phyloP scores from a whole-genome alignment of 129 eudicot genomes.

The Escallonia rubra region DNA sequence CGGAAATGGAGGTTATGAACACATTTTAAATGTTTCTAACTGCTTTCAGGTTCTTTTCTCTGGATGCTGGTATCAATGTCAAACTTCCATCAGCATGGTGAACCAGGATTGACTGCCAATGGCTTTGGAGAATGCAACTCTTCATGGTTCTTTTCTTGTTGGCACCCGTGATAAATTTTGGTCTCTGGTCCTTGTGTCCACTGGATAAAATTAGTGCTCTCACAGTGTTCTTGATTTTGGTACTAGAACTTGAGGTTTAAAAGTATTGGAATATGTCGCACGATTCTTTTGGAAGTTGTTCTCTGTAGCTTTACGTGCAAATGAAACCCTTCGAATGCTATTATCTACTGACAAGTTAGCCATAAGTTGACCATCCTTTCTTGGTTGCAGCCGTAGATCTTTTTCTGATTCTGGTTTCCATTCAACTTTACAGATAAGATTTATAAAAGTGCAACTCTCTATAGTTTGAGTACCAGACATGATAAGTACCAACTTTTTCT shows the following conservation, averaged over 20 bases:
- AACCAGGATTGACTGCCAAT: not conserved
- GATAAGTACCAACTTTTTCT: too few relatives aligned
- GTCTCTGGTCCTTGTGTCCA: slow-evolving; percentile 11
- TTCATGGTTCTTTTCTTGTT: slow-evolving; percentile 13
- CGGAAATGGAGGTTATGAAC: not conserved
- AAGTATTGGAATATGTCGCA: not conserved
- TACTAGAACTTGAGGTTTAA: not conserved
- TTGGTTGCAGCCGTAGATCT: too few relatives aligned
- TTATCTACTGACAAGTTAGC: too few relatives aligned
- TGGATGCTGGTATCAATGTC: not conserved
- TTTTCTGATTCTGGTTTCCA: too few relatives aligned
- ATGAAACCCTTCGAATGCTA: too few relatives aligned
- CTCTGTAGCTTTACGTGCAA: not conserved
- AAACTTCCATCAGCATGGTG: not conserved
- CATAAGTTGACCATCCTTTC: too few relatives aligned
- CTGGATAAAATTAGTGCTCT: not conserved
- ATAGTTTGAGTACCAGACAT: too few relatives aligned
- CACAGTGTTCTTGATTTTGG: slow-evolving; percentile 6
- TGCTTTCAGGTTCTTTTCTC: not conserved
- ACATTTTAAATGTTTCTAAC: too few relatives aligned
- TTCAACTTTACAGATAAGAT: too few relatives aligned
- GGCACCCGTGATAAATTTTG: slow-evolving; percentile 11
- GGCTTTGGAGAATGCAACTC: not conserved
- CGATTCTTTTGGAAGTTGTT: not conserved
- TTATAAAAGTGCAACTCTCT: too few relatives aligned